These are phyloP conservation scores for Eimeria mitis DNA, from an alignment of 169 alveolate species.

Conservation along the genomic window DNA sequence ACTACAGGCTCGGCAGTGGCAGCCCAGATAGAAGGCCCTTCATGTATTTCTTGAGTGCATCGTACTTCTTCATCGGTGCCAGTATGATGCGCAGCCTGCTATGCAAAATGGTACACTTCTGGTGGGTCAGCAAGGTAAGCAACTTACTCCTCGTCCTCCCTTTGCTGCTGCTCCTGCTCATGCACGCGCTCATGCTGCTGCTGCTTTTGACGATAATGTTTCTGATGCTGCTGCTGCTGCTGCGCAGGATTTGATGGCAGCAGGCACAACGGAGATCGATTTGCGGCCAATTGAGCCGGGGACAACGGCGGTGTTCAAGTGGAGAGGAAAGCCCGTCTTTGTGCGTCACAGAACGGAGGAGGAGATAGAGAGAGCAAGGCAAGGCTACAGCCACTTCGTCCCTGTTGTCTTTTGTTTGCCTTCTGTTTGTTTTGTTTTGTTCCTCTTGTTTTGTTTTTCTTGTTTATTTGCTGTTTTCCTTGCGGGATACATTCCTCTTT, in stretches of 20 bases:
- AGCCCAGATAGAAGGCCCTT: conserved; percentile 91
- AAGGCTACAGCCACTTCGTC: neutral
- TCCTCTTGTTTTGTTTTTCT: neutral
- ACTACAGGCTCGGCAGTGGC: conserved; percentile 89
- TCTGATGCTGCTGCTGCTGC: neutral
- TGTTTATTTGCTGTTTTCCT: neutral
- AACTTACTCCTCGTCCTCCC: neutral
- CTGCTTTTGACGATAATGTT: neutral
- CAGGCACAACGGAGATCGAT: conserved; percentile 91
- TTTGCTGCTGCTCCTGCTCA: neutral
- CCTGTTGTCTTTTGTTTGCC: too few relatives aligned
- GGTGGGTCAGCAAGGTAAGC: conserved; percentile 89
- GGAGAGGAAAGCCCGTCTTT: conserved; percentile 93
- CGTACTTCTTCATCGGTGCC: conserved; percentile 88
- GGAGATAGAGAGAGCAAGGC: conserved; percentile 90
- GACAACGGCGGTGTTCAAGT: conserved; percentile 89
- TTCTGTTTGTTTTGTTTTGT: neutral
- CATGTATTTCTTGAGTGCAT: conserved; percentile 89
- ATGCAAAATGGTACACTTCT: conserved; percentile 89
- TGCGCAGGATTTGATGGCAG: conserved; percentile 85
- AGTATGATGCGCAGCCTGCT: conserved; percentile 89
- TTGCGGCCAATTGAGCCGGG: conserved; percentile 90
- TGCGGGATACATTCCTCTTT: neutral
- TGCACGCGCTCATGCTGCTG: neutral
- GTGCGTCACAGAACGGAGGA: conserved; percentile 91